phyloP scores from a whole-genome alignment of 2,329 filamentous ascomycete genomes.

The Thelonectria olida region DNA sequence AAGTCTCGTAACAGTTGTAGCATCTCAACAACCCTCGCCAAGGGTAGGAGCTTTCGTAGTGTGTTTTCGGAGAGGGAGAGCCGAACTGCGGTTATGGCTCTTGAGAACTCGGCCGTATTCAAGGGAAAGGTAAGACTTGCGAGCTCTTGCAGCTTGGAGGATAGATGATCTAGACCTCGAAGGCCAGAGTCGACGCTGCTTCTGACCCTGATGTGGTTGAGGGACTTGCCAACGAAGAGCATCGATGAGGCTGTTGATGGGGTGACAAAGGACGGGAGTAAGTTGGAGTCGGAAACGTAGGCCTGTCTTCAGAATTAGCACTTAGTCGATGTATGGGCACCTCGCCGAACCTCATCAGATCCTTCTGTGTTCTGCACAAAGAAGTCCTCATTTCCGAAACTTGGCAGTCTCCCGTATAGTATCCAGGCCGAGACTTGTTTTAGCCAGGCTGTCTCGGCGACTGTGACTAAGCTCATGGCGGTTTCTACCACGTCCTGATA shows the following conservation, averaged over 20 bases:
- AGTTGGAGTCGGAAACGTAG: slow-evolving; percentile 65
- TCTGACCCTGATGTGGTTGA: slow-evolving; percentile 80
- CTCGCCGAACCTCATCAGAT: slow-evolving; percentile 50
- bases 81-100: slow-evolving; percentile 79
- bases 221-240: slow-evolving; percentile 87
- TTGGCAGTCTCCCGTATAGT: slow-evolving; percentile 84
- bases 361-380: slow-evolving; percentile 71
- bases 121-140: slow-evolving; percentile 77
- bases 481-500: slow-evolving; percentile 86
- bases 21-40: slow-evolving; percentile 79
- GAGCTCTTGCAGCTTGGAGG: slow-evolving; percentile 75
- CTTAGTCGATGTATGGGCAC: background rate
- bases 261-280: slow-evolving; percentile 84
- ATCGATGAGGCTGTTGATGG: slow-evolving; percentile 80
- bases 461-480: slow-evolving; percentile 74
- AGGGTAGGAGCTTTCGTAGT: slow-evolving; percentile 82
- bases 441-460: slow-evolving; percentile 91
- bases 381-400: slow-evolving; percentile 83
- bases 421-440: slow-evolving; percentile 92
- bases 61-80: slow-evolving; percentile 85
- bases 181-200: slow-evolving; percentile 55
- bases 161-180: slow-evolving; percentile 67
- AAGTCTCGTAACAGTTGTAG: slow-evolving; percentile 84
- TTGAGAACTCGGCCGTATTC: slow-evolving; percentile 74
- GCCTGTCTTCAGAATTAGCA: slow-evolving; percentile 49